Conservation (phyloP, 768 basidiomycete species). For the Suillus decipiens region DNA sequence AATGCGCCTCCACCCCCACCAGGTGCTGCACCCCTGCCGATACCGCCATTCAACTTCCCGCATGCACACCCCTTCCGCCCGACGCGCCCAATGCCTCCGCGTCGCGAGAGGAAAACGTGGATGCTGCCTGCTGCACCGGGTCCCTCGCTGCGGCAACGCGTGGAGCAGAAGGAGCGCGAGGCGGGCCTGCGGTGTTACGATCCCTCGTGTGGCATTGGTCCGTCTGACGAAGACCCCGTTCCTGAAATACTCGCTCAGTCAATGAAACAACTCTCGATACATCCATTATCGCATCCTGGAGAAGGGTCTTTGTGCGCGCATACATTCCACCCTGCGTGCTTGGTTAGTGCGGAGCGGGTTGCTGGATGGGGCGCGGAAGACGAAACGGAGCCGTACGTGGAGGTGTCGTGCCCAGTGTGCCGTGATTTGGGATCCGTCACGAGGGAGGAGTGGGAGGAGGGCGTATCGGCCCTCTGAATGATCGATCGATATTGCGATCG, state of each 20-base stretch:
- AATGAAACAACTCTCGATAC: slow-evolving; percentile 28
- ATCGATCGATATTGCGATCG: slow-evolving; percentile 1
- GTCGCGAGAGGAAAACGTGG: slow-evolving; percentile 51
- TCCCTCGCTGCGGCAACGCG: slow-evolving; percentile 66
- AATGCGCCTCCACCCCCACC: slow-evolving; percentile 17
- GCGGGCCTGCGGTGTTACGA: slow-evolving; percentile 73
- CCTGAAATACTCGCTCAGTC: slow-evolving; percentile 28
- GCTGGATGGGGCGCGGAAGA: slow-evolving; percentile 61
- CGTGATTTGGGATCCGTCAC: slow-evolving; percentile 60
- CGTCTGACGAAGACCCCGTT: slow-evolving; percentile 69
- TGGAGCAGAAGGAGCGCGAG: slow-evolving; percentile 74
- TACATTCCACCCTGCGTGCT: slow-evolving; percentile 69
- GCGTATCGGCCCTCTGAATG: slow-evolving; percentile 35
- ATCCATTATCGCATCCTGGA: slow-evolving; percentile 18
- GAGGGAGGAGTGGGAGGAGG: slow-evolving; percentile 61
- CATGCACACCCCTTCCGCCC: slow-evolving; percentile 19
- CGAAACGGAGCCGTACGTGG: slow-evolving; percentile 43
- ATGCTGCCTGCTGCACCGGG: slow-evolving; percentile 64
- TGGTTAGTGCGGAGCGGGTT: slow-evolving; percentile 67
- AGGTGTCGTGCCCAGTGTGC: slow-evolving; percentile 78
- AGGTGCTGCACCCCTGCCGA: not conserved
- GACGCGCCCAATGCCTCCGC: slow-evolving; percentile 27
- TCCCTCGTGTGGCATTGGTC: slow-evolving; percentile 72
- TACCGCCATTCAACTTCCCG: slow-evolving; percentile 14
- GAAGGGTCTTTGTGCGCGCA: slow-evolving; percentile 53